These are phyloP conservation scores for Aspergillus heteromorphus DNA, from an alignment of 495 filamentous ascomycete species.

Conservation along the genomic window DNA sequence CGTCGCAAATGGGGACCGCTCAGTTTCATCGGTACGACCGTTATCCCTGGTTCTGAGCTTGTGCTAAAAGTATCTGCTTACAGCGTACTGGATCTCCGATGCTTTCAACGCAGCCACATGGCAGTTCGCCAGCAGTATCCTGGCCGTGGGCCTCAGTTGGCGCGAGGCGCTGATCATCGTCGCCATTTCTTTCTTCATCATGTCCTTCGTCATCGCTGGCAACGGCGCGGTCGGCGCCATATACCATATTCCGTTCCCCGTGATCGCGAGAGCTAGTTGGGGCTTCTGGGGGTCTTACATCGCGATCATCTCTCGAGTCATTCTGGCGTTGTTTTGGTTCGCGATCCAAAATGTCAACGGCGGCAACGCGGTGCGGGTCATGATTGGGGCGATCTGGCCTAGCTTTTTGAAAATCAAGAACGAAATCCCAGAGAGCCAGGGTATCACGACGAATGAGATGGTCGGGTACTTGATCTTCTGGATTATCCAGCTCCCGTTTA, in stretches of 20 bases:
- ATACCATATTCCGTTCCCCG: constrained; percentile 64
- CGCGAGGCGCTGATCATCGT: constrained; percentile 57
- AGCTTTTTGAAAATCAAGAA: constrained; percentile 53
- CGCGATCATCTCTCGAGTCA: constrained; percentile 59
- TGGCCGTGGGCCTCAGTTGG: constrained; percentile 59
- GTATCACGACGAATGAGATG: constrained; percentile 62
- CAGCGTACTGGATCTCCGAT: constrained; percentile 62
- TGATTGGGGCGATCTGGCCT: constrained; percentile 66
- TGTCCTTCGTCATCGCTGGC: constrained; percentile 56
- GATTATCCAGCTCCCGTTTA: constrained; percentile 41
- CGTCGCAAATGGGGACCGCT: constrained; percentile 39
- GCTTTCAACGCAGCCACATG: constrained; percentile 57
- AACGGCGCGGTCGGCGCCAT: constrained; percentile 60
- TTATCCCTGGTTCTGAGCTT: neutral
- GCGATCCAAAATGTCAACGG: constrained; percentile 66
- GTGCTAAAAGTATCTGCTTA: neutral
- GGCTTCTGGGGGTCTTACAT: constrained; percentile 68
- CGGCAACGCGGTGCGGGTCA: constrained; percentile 57
- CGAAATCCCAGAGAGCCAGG: constrained; percentile 48
- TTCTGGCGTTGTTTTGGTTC: constrained; percentile 69
- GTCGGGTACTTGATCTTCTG: constrained; percentile 58
- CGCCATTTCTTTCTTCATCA: constrained; percentile 55
- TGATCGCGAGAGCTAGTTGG: constrained; percentile 60
- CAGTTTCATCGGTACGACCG: constrained; percentile 32
- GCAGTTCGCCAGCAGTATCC: constrained; percentile 56